Percentiles rank a stretch among this genome's conserved stretches.
Conservation (phyloP, 1,284 basidiomycete species). For the Pterula multifida region DNA sequence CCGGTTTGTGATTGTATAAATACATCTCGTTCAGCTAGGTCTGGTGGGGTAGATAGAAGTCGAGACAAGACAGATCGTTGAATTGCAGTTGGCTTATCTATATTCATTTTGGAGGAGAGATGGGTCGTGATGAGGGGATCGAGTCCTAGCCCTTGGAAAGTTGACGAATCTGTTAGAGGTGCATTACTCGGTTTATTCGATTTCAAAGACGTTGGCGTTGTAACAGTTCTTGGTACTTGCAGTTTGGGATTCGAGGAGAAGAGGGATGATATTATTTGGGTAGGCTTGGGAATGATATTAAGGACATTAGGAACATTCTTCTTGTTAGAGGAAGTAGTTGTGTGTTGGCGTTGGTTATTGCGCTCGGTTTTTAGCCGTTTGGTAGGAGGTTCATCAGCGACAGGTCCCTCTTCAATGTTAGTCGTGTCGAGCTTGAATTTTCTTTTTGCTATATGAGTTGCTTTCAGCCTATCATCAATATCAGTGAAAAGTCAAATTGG, state of each 20-base stretch:
- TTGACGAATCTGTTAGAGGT: slow-evolving; percentile 61
- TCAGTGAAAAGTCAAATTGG: slow-evolving; percentile 5
- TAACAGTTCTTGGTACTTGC: slow-evolving; percentile 21
- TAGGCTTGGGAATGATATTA: slow-evolving; percentile 19
- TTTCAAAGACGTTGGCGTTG: neutral
- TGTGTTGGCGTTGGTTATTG: slow-evolving; percentile 10
- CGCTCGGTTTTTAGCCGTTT: slow-evolving; percentile 40
- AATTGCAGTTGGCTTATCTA: slow-evolving; percentile 83
- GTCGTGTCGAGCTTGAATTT: slow-evolving; percentile 25
- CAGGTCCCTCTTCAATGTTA: slow-evolving; percentile 10
- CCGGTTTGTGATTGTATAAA: slow-evolving; percentile 98
- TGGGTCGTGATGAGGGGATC: slow-evolving; percentile 77
- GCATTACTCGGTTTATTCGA: slow-evolving; percentile 68
- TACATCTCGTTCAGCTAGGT: slow-evolving; percentile 53
- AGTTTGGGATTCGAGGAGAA: slow-evolving; percentile 78
- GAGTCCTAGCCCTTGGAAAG: slow-evolving; percentile 68
- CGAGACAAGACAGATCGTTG: slow-evolving; percentile 76
- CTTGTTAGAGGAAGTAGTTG: slow-evolving; percentile 10
- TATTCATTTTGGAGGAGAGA: slow-evolving; percentile 71
- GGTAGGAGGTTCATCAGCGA: slow-evolving; percentile 21
- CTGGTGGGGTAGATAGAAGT: slow-evolving; percentile 40
- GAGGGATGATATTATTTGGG: slow-evolving; percentile 82
- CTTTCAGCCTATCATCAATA: slow-evolving; percentile 42
- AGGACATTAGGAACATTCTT: slow-evolving; percentile 8
- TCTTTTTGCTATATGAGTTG: slow-evolving; percentile 54